phyloP scores from a whole-genome alignment of 257 asterid species.

The Jaltomata sinuosa region DNA sequence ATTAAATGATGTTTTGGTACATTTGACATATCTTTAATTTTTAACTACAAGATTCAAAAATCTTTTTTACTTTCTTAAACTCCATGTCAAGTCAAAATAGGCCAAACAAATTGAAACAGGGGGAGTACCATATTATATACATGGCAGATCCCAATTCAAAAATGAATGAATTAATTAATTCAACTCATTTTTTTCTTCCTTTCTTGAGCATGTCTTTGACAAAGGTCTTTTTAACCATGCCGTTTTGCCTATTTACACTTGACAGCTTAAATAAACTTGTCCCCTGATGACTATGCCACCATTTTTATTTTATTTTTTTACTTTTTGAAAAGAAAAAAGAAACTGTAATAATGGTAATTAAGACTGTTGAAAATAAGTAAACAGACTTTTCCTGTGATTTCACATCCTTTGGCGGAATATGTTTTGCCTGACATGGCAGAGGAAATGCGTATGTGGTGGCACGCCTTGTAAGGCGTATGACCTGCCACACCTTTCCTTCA shows the following conservation, averaged over 20 bases:
- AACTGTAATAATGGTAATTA: background rate
- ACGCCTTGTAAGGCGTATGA: too few species aligned
- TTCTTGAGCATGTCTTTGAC: background rate
- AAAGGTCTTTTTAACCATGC: background rate
- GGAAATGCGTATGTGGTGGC: too few species aligned
- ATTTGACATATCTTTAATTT: too few species aligned
- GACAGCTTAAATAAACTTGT: background rate
- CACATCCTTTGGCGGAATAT: too few species aligned
- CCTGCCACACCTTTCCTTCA: too few species aligned
- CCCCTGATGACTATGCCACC: background rate
- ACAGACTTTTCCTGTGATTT: too few species aligned
- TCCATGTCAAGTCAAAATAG: too few species aligned
- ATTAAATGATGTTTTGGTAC: too few species aligned
- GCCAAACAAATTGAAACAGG: too few species aligned
- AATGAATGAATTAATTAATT: background rate
- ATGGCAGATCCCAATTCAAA: background rate
- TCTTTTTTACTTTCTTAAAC: too few species aligned
- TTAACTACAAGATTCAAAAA: too few species aligned
- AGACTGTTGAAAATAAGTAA: background rate
- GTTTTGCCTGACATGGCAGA: too few species aligned
- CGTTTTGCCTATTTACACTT: background rate
- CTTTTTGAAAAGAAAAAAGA: background rate
- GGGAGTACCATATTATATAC: background rate
- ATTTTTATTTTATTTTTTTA: background rate
- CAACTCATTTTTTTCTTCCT: background rate